Evolutionary conservation across 305 asterid genomes (phyloP).

Genomic region (Fraxinus sp.): DNA sequence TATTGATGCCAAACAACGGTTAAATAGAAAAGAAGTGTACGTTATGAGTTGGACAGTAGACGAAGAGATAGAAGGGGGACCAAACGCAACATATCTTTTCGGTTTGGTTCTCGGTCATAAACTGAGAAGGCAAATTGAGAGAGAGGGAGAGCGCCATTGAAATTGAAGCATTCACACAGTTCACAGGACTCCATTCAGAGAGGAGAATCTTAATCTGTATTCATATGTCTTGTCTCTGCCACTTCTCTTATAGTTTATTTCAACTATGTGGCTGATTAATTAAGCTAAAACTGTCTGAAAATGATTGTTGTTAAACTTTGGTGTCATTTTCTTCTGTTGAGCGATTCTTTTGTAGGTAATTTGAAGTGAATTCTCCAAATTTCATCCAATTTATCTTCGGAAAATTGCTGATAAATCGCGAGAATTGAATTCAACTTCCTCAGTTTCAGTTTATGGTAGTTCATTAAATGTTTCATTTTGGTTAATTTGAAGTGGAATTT

Average conservation of each 20-base stretch:
- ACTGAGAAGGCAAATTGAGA: neutral
- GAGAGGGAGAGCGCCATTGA: slow-evolving; percentile 32
- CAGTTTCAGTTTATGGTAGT: neutral
- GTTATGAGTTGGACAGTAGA: no score
- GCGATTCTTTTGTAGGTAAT: neutral
- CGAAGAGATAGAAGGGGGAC: neutral
- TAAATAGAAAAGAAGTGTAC: no score
- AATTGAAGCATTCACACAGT: slow-evolving; percentile 24
- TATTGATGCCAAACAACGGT: no score
- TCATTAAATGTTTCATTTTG: neutral
- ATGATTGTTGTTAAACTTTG: neutral
- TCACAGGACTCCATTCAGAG: slow-evolving; percentile 17
- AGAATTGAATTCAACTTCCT: neutral
- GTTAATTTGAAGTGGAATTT: slow-evolving; percentile 13
- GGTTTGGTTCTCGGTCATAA: neutral
- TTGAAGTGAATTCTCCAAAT: neutral
- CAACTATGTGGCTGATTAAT: slow-evolving; percentile 3
- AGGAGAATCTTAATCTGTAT: neutral
- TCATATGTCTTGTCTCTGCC: neutral
- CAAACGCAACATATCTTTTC: neutral
- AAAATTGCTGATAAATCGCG: neutral
- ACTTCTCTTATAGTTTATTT: neutral
- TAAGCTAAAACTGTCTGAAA: slow-evolving; percentile 3
- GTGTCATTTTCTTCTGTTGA: neutral
- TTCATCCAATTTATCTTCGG: neutral